phyloP scores from a whole-genome alignment of 202 grass and related monocot species.

The Dendrocalamus latiflorus region DNA sequence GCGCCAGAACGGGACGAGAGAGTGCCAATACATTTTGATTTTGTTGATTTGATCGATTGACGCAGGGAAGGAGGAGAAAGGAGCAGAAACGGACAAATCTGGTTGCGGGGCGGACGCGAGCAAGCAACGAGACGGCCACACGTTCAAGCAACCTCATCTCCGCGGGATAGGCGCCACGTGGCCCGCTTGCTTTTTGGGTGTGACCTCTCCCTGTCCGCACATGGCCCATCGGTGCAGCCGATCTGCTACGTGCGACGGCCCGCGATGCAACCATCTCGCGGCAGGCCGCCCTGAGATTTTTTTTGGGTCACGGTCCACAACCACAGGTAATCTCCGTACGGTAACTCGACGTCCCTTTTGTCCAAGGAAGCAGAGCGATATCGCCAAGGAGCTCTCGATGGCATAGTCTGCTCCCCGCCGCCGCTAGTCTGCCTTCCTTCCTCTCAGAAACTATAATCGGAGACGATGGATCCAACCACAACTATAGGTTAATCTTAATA shows the following conservation, averaged over 20 bases:
- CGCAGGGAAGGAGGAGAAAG: not conserved
- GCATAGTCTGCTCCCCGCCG: no score
- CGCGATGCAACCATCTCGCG: not conserved
- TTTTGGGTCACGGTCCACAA: no score
- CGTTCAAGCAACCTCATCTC: conserved; percentile 39
- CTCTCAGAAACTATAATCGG: no score
- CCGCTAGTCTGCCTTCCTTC: no score
- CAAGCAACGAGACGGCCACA: conserved; percentile 56
- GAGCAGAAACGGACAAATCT: not conserved
- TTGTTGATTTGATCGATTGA: not conserved
- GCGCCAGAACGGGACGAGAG: not conserved
- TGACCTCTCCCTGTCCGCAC: not conserved
- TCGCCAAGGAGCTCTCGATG: no score
- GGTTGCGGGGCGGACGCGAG: not conserved
- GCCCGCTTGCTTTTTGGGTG: not conserved
- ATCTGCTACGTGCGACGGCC: not conserved
- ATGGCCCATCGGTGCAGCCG: not conserved
- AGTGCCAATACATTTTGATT: not conserved
- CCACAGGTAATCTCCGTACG: no score
- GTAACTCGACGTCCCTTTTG: no score
- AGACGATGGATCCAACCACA: no score
- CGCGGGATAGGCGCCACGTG: no score
- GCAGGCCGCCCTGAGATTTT: not conserved
- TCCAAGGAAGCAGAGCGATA: no score
- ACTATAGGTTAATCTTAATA: no score